Base-by-base conservation (phyloP, 2,329 filamentous ascomycete genomes). In the Colletotrichum siamense region DNA sequence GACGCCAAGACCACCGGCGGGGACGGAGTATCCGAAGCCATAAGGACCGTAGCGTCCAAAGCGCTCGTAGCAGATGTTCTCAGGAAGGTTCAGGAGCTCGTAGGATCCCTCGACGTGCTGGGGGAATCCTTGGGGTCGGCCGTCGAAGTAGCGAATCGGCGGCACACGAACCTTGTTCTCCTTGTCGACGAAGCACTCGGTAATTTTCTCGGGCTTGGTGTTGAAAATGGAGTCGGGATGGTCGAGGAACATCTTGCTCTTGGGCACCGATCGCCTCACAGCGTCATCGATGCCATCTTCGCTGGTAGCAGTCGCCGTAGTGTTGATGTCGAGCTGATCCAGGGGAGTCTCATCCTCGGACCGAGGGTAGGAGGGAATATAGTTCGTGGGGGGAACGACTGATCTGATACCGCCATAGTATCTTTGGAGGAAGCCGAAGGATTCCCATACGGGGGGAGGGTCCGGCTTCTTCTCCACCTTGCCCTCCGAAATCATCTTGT, bases 41-140 rank as follows among this genome's bases (percentile, higher is more conserved):
- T 99, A 99, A 0, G 96, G 95, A 0, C 95, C 96, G 34, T 97
- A 91, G 78, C 96, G 91, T 5, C 96, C 96, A 82, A 95, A 98
- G 3, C 97, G 91, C 79, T 99, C 97, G 82, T 98, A 98, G 86
- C 97, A 99, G 63, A 98, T 91, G 81, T 98, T 94, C 79, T 98
- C 92, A 22, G 94, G 92, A 44, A 99, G 87, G 1, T 93, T 94
- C 15, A 99, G 85, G 55, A 96, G 84, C 12, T 96, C 92, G 81
- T 98, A 96, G 0, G 95, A 98, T n/a, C 97, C 97, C 81, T 96
- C 91, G 3, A 95, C 91, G 75, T 95, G 91, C 65, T 97, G 92
- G 0, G 97, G 97, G 83, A 98, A 98, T 1, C 96, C 96, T 75
- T 91, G 89, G 0, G 96, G 94, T 4, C 97, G 91, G 5, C 96